These are phyloP conservation scores for Teunomyces pallodes DNA, from an alignment of 805 yeast species.

Conservation along the genomic window DNA sequence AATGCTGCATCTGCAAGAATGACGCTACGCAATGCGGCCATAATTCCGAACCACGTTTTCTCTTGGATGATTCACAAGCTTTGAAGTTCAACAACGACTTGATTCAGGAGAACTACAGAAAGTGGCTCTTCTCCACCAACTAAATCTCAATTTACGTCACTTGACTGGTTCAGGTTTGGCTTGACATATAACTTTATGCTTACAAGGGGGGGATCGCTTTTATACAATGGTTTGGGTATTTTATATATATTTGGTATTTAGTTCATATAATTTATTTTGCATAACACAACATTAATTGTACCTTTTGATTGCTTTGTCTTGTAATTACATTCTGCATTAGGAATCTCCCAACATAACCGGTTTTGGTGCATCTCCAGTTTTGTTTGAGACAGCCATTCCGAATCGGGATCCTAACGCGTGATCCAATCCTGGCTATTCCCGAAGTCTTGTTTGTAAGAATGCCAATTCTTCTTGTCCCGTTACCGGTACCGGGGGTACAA, in stretches of 20 bases:
- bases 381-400: too few species aligned
- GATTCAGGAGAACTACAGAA: conserved; percentile 15
- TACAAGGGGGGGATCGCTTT: neutral
- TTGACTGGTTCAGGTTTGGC: neutral
- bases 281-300: neutral
- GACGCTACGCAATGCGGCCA: conserved; percentile 2
- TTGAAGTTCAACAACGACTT: conserved; percentile 11
- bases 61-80: neutral
- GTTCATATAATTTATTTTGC: neutral
- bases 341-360: too few species aligned
- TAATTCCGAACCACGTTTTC: conserved; percentile 1
- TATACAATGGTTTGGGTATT: neutral
- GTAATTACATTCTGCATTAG: too few species aligned
- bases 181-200: neutral
- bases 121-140: conserved; percentile 12
- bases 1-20: conserved; percentile 14
- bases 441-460: too few species aligned
- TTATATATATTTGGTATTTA: neutral
- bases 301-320: neutral
- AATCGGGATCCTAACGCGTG: too few species aligned
- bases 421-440: too few species aligned
- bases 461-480: too few species aligned
- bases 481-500: neutral
- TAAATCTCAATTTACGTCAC: neutral
- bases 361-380: too few species aligned